Evolutionary conservation across 139 green algal species (phyloP), one percentile per base, ranked within the genome.

Genomic region (Bryopsis sp.): DNA sequence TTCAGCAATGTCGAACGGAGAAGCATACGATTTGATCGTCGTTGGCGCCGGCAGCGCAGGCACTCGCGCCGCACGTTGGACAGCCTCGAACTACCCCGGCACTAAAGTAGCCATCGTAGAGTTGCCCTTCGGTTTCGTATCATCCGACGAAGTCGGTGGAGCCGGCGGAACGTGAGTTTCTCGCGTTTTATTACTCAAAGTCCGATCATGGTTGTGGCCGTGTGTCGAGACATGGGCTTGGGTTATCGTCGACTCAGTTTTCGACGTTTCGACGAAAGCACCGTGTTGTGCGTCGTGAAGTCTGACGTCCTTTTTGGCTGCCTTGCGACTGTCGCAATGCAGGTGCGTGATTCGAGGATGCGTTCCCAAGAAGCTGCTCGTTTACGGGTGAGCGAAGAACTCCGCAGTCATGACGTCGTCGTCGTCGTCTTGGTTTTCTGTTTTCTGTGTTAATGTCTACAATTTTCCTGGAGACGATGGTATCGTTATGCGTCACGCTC

Each of bases 341-440:
- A 94, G 82, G 7, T 97, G 94, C 72, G 94, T 99, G 3, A 95
- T 99, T 62, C 88, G 94, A 6, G 94, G 94, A 38, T 99, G 94
- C 71, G 94, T 99, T 8, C 94, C 94, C 15, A 99, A 99, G 79
- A 99, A 99, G 85, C 84, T 99, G 28, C 74, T 99, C 26, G 92
- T 98, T 29, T 98, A 92, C 43, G 86, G 81, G 43, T 72, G 47
- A 79, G 77, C 33, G 11, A 8, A 7, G 19, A 36, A 28, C 8
- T 61, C 11, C 19, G 48, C 22, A 61, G 5, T 61, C 48, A 33
- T 36, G 48, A 31, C 33, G 32, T 22, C 29, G n/a, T n/a, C n/a
- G 0, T 54, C 72, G 6, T 95, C 87, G n/a, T n/a, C n/a, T n/a
- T n/a, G n/a, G n/a, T n/a, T n/a, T n/a, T 29, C 0, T 28, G 46